Percentiles rank a stretch among this genome's conserved stretches.
phyloP scores from a whole-genome alignment of 2,329 filamentous ascomycete species.

The Xylariaceae sp. region DNA sequence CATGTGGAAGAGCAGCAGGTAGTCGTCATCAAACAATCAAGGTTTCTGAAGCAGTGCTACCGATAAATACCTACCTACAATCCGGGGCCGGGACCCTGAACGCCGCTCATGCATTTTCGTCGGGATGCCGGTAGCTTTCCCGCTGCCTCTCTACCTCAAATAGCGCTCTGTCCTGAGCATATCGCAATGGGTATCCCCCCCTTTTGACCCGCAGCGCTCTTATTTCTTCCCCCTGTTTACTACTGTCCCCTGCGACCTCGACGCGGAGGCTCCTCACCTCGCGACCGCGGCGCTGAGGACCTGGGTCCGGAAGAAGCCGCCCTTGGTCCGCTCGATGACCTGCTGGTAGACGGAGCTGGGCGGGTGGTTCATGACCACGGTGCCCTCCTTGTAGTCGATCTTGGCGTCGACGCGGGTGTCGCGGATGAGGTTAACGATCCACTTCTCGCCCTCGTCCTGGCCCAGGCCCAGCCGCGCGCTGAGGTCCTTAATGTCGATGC shows the following conservation, averaged over 20 bases:
- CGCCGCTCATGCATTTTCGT: constrained; percentile 24
- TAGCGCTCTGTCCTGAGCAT: constrained; percentile 5
- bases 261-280: constrained; percentile 39
- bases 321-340: constrained; percentile 98
- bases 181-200: constrained; percentile 14
- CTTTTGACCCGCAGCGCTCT: no score
- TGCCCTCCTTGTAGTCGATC: constrained; percentile 98
- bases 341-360: constrained; percentile 98
- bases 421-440: constrained; percentile 98
- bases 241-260: no score
- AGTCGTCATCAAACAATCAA: not conserved
- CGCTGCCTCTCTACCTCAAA: constrained; percentile 6
- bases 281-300: constrained; percentile 68
- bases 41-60: constrained; percentile 14
- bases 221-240: no score
- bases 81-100: constrained; percentile 21
- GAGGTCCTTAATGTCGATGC: constrained; percentile 96
- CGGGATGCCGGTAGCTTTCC: constrained; percentile 12
- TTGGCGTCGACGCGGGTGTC: constrained; percentile 97
- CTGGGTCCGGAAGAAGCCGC: constrained; percentile 96
- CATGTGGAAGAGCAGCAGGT: no score
- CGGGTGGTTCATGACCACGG: constrained; percentile 98
- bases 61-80: constrained; percentile 22
- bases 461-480: constrained; percentile 85
- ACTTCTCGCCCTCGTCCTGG: constrained; percentile 97